Conservation (phyloP, 2,329 filamentous ascomycete genomes). For the Fusarium kyushuense region DNA sequence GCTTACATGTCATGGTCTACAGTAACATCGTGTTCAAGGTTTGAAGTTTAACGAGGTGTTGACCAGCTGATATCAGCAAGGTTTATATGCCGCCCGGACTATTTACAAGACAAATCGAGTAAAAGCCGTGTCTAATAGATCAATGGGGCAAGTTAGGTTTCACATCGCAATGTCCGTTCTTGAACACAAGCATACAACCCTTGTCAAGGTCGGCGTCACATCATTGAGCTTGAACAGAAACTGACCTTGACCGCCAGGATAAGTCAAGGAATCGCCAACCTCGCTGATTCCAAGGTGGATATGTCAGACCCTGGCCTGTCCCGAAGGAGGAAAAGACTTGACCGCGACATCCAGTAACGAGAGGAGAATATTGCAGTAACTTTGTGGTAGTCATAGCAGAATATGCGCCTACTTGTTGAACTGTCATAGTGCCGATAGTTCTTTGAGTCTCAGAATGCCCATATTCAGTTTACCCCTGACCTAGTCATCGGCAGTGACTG, state of each 20-base stretch:
- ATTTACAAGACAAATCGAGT: neutral
- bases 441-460: neutral
- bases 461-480: neutral
- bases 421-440: neutral
- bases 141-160: neutral
- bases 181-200: neutral
- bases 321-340: neutral
- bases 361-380: neutral
- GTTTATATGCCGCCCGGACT: neutral
- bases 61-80: neutral
- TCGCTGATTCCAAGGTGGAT: slow-evolving; percentile 18
- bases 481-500: neutral
- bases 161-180: slow-evolving; percentile 1
- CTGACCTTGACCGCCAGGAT: slow-evolving; percentile 1
- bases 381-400: no score
- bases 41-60: slow-evolving; percentile 4
- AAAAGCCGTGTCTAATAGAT: slow-evolving; percentile 11
- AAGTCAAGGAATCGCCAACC: neutral
- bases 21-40: slow-evolving; percentile 1
- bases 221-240: neutral
- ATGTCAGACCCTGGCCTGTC: neutral
- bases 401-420: neutral
- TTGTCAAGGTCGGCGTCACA: neutral
- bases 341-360: neutral
- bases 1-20: neutral